Evolutionary conservation across 768 basidiomycete genomes (phyloP), one percentile per base, ranked within the genome.

Genomic region (Rickenella mellea): DNA sequence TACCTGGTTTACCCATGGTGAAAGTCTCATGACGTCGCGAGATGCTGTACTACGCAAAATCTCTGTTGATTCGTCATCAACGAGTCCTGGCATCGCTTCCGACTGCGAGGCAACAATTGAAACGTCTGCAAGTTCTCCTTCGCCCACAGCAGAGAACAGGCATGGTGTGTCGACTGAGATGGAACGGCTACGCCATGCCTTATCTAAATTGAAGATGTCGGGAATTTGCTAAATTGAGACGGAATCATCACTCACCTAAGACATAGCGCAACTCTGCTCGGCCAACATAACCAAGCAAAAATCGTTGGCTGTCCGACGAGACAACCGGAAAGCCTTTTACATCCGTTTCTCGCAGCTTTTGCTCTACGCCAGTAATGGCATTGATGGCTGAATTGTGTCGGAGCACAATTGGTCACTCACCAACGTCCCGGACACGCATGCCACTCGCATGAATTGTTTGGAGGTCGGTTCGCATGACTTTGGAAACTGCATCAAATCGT

Each of bases 1-100:
- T 58, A 94, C 96, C 72, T 91, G 83, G 58, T 97, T 96, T 1
- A 98, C 90, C 83, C 91, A 98, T 7, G 88, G 84, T 71, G 84
- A 84, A 41, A 91, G 68, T 54, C 76, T 77, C 25, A 86, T 63
- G 15, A 71, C 69, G 44, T 77, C 70, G 8, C 71, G 71, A 1
- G 73, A 70, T 1, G 72, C 66, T 2, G 77, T 73, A 9, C 67
- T 71, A 50, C 78, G 78, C 36, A 86, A 71, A 21, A 83, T 67
- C 39, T 83, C 77, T 25, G 73, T 67, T 7, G 76, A 70, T 19
- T 79, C 71, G n/a, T n/a, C n/a, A n/a, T n/a, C n/a, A n/a, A n/a
- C n/a, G n/a, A n/a, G n/a, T n/a, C n/a, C n/a, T n/a, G n/a, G n/a
- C n/a, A 31, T 85, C 83, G 43, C 83, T 85, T 48, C 83, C 82